Evolutionary conservation across 208 protist species (phyloP).

Genomic region (Novymonas esmeraldas): DNA sequence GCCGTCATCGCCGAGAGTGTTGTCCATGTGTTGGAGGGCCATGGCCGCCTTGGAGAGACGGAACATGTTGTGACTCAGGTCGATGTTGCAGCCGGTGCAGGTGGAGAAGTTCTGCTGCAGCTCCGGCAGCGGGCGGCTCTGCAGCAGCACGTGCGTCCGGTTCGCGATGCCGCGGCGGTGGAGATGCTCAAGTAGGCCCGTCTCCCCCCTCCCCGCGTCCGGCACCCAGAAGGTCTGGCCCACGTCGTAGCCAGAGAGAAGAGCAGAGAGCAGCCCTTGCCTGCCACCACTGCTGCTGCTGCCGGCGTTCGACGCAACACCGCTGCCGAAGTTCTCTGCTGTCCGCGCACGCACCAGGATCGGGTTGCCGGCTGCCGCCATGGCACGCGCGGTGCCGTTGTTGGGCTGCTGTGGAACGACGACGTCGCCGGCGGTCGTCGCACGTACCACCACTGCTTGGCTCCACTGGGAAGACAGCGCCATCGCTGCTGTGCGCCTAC

Average conservation of each 20-base stretch:
- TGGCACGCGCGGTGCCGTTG: constrained; percentile 44
- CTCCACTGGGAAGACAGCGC: constrained; percentile 69
- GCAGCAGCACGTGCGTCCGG: constrained; percentile 59
- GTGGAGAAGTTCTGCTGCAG: constrained; percentile 83
- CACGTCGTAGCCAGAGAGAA: constrained; percentile 42
- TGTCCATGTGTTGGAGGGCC: constrained; percentile 77
- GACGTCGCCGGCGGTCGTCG: constrained; percentile 33
- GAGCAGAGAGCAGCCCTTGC: constrained; percentile 2
- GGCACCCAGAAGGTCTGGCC: constrained; percentile 76
- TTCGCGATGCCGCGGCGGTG: constrained; percentile 56
- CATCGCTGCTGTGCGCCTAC: constrained; percentile 36
- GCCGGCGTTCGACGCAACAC: constrained; percentile 2
- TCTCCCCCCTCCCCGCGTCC: constrained; percentile 51
- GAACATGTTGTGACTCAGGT: constrained; percentile 78
- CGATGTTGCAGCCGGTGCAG: constrained; percentile 72
- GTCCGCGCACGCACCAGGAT: constrained; percentile 66
- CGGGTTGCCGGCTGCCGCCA: constrained; percentile 57
- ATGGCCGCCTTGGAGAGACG: constrained; percentile 76
- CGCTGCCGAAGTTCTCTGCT: constrained; percentile 29
- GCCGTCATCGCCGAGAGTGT: constrained; percentile 34
- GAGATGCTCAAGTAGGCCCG: constrained; percentile 71
- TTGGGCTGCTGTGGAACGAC: constrained; percentile 38
- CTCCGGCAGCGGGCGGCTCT: constrained; percentile 69
- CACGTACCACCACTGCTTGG: constrained; percentile 62
- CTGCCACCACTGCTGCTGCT: neutral